Evolutionary conservation across 169 alveolate species (phyloP), one percentile per base, ranked within the genome.

Genomic region (Miamiensis avidus): DNA sequence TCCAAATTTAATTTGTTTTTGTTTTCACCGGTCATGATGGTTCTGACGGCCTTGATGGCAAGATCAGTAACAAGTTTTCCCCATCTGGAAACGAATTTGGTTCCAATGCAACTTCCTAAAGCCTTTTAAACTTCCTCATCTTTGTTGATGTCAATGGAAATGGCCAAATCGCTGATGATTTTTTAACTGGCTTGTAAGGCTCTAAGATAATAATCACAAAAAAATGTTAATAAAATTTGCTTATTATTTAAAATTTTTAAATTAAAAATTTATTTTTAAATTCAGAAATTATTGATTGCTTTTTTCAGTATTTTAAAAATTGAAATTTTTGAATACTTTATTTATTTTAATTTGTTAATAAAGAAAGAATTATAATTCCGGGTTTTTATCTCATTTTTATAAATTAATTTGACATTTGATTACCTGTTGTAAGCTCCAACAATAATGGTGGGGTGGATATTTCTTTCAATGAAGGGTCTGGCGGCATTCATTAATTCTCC

Each of bases 401-500:
- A n/a, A n/a, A n/a, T n/a, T n/a, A n/a, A n/a, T 49, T 11, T 49
- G 26, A 11, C 20, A 49, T 11, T 49, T 49, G 4, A 11, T 49
- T 49, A 49, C 69, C 69, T 79, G 76, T 79, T 34, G 89, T 97
- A 98, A 34, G 99, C 99, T 72, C 93, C 90, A 29, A 98, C 99
- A 1, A 99, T 98, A 49, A 95, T 97, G 11, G 99, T 97, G 20
- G 99, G 99, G 89, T 98, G 99, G 64, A 99, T 96, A 82, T 98
- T 98, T 92, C 95, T 95, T 87, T 98, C 99, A 26, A 99, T 93
- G 89, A 99, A 97, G 65, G 97, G 97, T 95, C 98, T 99, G 26
- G 99, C 99, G 78, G 97, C 98, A 76, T 99, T 96, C 93, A 99
- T 95, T 95, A 99, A 95, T 95, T 99, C 99, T 6, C 99, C 99